Percentiles rank a stretch among this genome's conserved stretches.
Conservation (phyloP, 2,329 filamentous ascomycete genomes). For the Penicillium polonicum region DNA sequence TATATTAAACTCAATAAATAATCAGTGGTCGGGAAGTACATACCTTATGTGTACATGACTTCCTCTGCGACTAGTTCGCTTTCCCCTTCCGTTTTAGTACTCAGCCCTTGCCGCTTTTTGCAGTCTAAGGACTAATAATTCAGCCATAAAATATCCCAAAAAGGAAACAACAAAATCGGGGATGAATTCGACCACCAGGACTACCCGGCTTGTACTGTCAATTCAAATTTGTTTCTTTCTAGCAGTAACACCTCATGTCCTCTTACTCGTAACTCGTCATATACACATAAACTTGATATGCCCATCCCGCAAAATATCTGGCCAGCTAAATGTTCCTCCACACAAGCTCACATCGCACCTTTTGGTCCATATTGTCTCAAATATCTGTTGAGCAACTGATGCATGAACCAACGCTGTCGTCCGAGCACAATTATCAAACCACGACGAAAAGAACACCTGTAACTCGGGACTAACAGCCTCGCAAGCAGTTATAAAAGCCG, state of each 20-base stretch:
- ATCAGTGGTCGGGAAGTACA: no score
- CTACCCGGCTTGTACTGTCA: neutral
- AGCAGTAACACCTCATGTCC: neutral
- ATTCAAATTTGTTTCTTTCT: neutral
- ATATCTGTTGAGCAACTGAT: conserved; percentile 12
- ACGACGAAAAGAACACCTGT: conserved; percentile 13
- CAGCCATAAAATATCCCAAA: no score
- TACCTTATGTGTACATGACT: no score
- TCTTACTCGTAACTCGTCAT: neutral
- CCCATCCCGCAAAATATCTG: conserved; percentile 16
- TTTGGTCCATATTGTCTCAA: conserved; percentile 16
- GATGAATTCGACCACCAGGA: neutral
- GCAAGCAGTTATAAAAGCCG: conserved; percentile 22
- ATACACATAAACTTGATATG: conserved; percentile 19
- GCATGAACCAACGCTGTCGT: conserved; percentile 15
- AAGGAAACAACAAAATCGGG: no score
- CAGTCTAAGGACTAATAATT: no score
- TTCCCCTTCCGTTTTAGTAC: no score
- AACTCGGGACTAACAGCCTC: conserved; percentile 14
- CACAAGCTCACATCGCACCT: conserved; percentile 3
- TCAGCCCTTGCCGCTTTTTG: no score
- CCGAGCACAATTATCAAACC: conserved; percentile 17
- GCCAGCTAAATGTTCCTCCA: conserved; percentile 13
- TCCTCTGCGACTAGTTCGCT: no score
- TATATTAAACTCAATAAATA: no score